Base-by-base conservation (phyloP, 345 rosid species). In the Euphorbia tirucalli region DNA sequence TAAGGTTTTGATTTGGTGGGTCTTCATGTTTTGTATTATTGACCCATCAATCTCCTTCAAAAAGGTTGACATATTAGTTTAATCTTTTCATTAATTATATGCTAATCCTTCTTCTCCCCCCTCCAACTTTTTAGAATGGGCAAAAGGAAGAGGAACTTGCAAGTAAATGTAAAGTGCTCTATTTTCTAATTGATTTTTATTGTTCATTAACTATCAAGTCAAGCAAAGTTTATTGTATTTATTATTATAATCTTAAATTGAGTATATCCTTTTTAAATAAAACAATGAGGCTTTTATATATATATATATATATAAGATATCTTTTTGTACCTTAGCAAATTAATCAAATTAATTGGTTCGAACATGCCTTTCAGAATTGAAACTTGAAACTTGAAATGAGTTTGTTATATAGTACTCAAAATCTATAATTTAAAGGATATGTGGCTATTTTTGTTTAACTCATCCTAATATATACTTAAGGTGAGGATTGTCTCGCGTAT, bases 21-120 rank as follows among this genome's bases (percentile, higher is more conserved):
- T 77, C 86, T 80, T 16, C 44, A 60, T 82, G 84, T 81, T 86
- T 84, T 84, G 86, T 77, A 82, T 57, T 46, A 75, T 79, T 71
- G 82, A 79, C 75, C 79, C 84, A 79, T 22, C 76, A 63, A 70
- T 69, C 50, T 27, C 22, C 50, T 28, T 35, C 32, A 3, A 35
- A 18, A 21, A 31, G 52, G 60, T 82, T 75, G 70, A 79, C 76
- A 21, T 49, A 65, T 62, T 69, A 74, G 76, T 56, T 72, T 77
- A 58, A 22, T 71, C 41, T 48, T 31, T 72, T 16, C 68, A 48
- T 52, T 74, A 25, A 61, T 55, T 78, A 19, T 2, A 41, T 67
- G 35, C 59, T 57, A 30, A 31, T 46, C 28, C 55, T 31, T 44
- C 49, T 57, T 19, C 61, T 22, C 37, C 64, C 62, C 60, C 48